These are phyloP conservation scores for Boletus sp. DNA, from an alignment of 768 basidiomycete species.

Conservation along the genomic window DNA sequence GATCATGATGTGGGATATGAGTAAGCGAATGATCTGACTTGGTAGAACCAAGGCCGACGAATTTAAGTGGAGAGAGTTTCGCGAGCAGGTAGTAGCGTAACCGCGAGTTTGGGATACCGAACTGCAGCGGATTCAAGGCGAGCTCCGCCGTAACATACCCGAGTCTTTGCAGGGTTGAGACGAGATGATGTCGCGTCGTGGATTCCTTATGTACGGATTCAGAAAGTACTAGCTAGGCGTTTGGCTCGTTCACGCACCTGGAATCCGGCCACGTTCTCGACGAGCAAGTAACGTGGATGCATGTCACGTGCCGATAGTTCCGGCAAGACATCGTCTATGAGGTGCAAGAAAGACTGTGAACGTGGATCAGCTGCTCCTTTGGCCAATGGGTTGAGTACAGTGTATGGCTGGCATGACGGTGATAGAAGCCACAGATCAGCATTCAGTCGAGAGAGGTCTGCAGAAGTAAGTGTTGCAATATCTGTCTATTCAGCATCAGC, in stretches of 20 bases:
- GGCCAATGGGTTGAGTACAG: slow-evolving; percentile 68
- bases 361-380: slow-evolving; percentile 72
- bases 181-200: slow-evolving; percentile 53
- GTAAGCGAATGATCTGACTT: slow-evolving; percentile 38
- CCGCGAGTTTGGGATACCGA: slow-evolving; percentile 79
- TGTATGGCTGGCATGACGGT: slow-evolving; percentile 83
- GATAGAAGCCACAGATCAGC: slow-evolving; percentile 76
- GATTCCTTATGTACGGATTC: slow-evolving; percentile 49
- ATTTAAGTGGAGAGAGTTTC: slow-evolving; percentile 42
- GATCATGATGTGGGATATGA: slow-evolving; percentile 51
- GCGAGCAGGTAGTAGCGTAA: slow-evolving; percentile 79
- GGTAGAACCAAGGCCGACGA: slow-evolving; percentile 24
- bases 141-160: slow-evolving; percentile 61
- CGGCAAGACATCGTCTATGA: slow-evolving; percentile 61
- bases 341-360: slow-evolving; percentile 70
- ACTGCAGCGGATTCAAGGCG: slow-evolving; percentile 71
- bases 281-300: slow-evolving; percentile 58
- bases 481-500: slow-evolving; percentile 43
- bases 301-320: slow-evolving; percentile 41
- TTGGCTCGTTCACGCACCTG: slow-evolving; percentile 47
- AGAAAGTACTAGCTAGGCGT: neutral
- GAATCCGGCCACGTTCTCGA: slow-evolving; percentile 84
- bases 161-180: slow-evolving; percentile 48
- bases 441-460: slow-evolving; percentile 41
- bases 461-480: slow-evolving; percentile 54